These are phyloP conservation scores for Dactylellina haptotyla DNA, from an alignment of 2,329 filamentous ascomycete genomes.

Conservation along the genomic window DNA sequence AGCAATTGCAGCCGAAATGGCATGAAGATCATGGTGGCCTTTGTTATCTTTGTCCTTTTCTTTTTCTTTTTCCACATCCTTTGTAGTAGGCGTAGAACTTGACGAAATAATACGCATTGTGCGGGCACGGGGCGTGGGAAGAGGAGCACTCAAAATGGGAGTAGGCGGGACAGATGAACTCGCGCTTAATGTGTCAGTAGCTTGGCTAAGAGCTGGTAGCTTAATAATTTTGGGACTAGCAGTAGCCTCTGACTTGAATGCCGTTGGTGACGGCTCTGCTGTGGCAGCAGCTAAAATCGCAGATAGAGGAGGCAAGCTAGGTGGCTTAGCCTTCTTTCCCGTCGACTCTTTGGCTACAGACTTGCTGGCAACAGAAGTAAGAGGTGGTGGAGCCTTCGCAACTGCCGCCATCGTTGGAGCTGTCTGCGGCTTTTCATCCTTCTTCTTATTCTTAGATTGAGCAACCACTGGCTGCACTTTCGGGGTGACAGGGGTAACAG, in stretches of 20 bases:
- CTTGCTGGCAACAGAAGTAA: constrained; percentile 4
- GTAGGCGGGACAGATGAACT: constrained; percentile 41
- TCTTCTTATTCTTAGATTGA: constrained; percentile 42
- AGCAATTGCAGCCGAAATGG: constrained; percentile 9
- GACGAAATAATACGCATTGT: constrained; percentile 52
- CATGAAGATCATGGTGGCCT: constrained; percentile 8
- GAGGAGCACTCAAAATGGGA: constrained; percentile 26
- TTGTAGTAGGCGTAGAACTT: constrained; percentile 23
- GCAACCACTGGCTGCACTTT: constrained; percentile 30
- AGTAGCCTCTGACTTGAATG: constrained; percentile 25
- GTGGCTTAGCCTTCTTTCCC: constrained; percentile 46
- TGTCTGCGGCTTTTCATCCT: constrained; percentile 37
- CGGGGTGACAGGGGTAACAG: constrained; percentile 19
- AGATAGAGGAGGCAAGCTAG: constrained; percentile 43
- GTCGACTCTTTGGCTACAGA: constrained; percentile 13
- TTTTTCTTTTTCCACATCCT: constrained; percentile 36
- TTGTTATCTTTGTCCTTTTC: constrained; percentile 37
- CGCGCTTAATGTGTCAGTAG: constrained; percentile 18
- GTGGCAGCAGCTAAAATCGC: constrained; percentile 45
- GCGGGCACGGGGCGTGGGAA: constrained; percentile 36
- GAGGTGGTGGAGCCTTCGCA: constrained; percentile 35
- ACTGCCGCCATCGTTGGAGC: constrained; percentile 40
- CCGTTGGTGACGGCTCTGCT: constrained; percentile 39
- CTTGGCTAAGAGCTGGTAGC: constrained; percentile 32
- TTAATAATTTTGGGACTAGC: constrained; percentile 44